Percentiles rank a stretch among this genome's conserved stretches.
Conservation (phyloP, 352 stramenopile species). For the Pseudoperonospora humuli region DNA sequence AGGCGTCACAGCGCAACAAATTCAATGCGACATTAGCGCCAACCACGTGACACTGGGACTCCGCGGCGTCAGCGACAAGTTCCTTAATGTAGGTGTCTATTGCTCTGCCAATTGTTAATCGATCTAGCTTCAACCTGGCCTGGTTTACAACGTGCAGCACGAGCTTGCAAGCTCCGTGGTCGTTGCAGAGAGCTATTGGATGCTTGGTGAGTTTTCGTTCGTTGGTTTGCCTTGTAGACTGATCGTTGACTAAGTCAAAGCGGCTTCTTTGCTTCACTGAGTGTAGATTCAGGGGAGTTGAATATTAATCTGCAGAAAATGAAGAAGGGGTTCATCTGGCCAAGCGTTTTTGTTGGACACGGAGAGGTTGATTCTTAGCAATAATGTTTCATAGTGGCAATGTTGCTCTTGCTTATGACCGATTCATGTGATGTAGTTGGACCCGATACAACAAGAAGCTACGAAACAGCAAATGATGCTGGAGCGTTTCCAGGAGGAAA, state of each 20-base stretch:
- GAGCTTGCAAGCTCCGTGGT: slow-evolving; percentile 88
- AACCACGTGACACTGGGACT: slow-evolving; percentile 88
- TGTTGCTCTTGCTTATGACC: too few relatives aligned
- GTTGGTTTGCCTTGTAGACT: too few relatives aligned
- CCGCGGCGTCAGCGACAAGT: slow-evolving; percentile 82
- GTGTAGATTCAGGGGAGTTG: slow-evolving; percentile 76
- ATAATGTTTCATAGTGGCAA: not conserved
- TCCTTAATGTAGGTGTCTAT: slow-evolving; percentile 77
- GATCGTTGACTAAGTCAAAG: not conserved
- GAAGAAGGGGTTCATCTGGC: slow-evolving; percentile 93
- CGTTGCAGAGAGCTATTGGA: slow-evolving; percentile 94
- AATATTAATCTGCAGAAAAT: slow-evolving; percentile 94
- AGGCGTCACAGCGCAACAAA: slow-evolving; percentile 67
- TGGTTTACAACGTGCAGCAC: slow-evolving; percentile 62
- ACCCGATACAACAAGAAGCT: slow-evolving; percentile 88
- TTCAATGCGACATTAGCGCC: slow-evolving; percentile 86
- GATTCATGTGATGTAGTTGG: slow-evolving; percentile 41
- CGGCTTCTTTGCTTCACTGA: not conserved
- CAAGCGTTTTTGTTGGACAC: slow-evolving; percentile 83
- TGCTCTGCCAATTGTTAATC: too few relatives aligned
- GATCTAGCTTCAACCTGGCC: not conserved
- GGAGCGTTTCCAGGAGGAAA: slow-evolving; percentile 97
- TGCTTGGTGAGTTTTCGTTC: slow-evolving; percentile 82
- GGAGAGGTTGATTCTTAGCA: slow-evolving; percentile 38
- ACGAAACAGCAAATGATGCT: slow-evolving; percentile 96